These are phyloP conservation scores for Calocybe indica DNA, from an alignment of 768 basidiomycete species.

Conservation along the genomic window DNA sequence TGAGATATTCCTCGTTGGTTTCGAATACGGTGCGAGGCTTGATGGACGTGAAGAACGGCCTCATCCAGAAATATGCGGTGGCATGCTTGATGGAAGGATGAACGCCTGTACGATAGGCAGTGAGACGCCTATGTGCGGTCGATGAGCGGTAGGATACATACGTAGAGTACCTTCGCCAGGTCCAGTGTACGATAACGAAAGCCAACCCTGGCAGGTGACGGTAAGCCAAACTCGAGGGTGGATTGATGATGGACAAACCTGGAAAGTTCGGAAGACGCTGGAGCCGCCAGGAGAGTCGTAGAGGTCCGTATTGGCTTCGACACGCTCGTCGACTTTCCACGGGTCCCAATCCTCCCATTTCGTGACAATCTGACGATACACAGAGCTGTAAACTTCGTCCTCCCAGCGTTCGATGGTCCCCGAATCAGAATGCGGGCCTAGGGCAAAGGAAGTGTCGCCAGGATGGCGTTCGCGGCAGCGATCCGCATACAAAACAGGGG, in stretches of 20 bases:
- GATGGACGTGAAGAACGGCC: too few relatives aligned
- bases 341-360: slow-evolving; percentile 47
- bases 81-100: too few relatives aligned
- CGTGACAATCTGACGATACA: slow-evolving; percentile 31
- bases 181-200: slow-evolving; percentile 45
- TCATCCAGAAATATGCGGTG: too few relatives aligned
- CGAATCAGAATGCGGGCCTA: slow-evolving; percentile 57
- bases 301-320: slow-evolving; percentile 52
- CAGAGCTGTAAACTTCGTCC: slow-evolving; percentile 21
- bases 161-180: slow-evolving; percentile 58
- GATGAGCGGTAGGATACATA: slow-evolving; percentile 17
- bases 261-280: too few relatives aligned
- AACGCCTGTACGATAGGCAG: too few relatives aligned
- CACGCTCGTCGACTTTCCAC: slow-evolving; percentile 40
- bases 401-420: slow-evolving; percentile 55
- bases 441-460: slow-evolving; percentile 60
- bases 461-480: slow-evolving; percentile 68
- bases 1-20: too few relatives aligned
- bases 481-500: slow-evolving; percentile 74
- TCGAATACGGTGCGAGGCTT: too few relatives aligned
- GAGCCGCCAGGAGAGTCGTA: slow-evolving; percentile 50
- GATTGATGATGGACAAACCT: not conserved
- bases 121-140: too few relatives aligned
- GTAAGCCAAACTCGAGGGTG: slow-evolving; percentile 5
- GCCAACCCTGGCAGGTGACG: slow-evolving; percentile 53